These are phyloP conservation scores for Platanthera zijinensis DNA, from an alignment of 106 monocot genomes.

Conservation along the genomic window DNA sequence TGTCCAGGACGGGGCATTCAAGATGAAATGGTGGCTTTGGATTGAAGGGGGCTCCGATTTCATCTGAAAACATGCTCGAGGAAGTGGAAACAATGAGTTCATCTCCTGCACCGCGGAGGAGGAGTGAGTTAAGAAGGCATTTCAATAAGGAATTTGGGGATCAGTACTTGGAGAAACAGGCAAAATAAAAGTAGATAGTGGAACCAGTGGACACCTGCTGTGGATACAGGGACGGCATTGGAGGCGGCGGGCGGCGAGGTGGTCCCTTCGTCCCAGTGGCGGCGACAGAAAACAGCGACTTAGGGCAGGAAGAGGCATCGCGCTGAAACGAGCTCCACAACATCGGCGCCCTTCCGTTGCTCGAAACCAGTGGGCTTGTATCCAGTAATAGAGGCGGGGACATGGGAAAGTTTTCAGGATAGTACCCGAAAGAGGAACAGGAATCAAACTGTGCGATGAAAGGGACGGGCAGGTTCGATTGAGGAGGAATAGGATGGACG, in stretches of 20 bases:
- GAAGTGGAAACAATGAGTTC: background rate
- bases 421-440: background rate
- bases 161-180: background rate
- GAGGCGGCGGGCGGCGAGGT: too few species aligned
- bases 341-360: background rate
- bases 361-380: background rate
- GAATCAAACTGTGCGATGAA: background rate
- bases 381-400: background rate
- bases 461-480: background rate
- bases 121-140: background rate
- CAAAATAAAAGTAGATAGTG: background rate
- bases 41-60: conserved; percentile 6
- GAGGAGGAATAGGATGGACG: background rate
- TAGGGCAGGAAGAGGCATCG: background rate
- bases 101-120: background rate
- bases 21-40: background rate
- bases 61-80: background rate
- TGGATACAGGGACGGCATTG: background rate
- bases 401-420: background rate
- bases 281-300: background rate
- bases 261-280: background rate
- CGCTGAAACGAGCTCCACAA: background rate
- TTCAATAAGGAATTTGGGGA: background rate
- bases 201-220: background rate
- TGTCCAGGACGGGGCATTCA: background rate